These are phyloP conservation scores for Lentinula aciculospora DNA, from an alignment of 768 basidiomycete genomes.

Conservation along the genomic window DNA sequence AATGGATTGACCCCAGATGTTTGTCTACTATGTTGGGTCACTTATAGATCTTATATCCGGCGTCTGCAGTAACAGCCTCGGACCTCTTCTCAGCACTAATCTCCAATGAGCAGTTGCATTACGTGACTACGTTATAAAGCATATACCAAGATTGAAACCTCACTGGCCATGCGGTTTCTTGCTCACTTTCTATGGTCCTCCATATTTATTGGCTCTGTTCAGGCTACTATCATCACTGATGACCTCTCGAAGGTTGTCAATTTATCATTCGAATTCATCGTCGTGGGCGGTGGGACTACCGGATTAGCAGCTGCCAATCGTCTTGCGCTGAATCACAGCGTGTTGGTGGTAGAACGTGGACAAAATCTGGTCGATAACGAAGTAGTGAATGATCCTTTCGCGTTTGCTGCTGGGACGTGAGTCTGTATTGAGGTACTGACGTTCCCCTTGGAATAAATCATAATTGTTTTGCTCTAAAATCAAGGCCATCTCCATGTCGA, in stretches of 20 bases:
- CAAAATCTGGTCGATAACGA: constrained; percentile 14
- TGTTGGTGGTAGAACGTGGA: constrained; percentile 24
- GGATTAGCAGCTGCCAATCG: constrained; percentile 19
- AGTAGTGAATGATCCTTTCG: constrained; percentile 8
- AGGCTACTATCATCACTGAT: constrained; percentile 12
- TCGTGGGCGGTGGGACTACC: constrained; percentile 15
- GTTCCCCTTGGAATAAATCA: neutral
- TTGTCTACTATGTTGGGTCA: too few species aligned
- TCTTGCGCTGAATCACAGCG: constrained; percentile 12
- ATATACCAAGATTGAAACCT: too few species aligned
- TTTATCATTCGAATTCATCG: constrained; percentile 11
- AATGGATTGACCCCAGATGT: too few species aligned
- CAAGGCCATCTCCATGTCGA: constrained; percentile 5
- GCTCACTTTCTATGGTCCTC: neutral
- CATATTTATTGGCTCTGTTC: neutral
- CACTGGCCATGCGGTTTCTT: constrained; percentile 1
- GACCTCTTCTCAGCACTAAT: too few species aligned
- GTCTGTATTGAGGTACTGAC: neutral
- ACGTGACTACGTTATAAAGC: too few species aligned
- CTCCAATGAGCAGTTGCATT: too few species aligned
- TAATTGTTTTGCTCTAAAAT: neutral
- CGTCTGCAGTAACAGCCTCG: too few species aligned
- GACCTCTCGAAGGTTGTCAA: constrained; percentile 4
- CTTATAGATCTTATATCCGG: too few species aligned
- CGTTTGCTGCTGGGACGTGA: neutral